Conservation (phyloP, 768 basidiomycete species). For the Cytidiella melzeri region DNA sequence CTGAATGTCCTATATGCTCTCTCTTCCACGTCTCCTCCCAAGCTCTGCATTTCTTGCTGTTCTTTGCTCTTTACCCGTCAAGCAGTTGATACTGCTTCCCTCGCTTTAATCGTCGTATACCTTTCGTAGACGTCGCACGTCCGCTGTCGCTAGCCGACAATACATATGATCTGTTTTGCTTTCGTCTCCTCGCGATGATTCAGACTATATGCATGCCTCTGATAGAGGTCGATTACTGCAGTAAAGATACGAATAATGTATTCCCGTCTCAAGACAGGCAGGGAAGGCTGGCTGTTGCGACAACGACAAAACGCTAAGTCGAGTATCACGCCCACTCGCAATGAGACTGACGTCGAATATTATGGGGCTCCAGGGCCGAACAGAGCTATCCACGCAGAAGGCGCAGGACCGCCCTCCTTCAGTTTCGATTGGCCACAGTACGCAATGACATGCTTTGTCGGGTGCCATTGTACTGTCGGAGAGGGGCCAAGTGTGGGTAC, state of each 20-base stretch:
- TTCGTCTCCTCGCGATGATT: background rate
- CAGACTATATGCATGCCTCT: no score
- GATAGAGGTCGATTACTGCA: no score
- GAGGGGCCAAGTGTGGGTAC: slow-evolving; percentile 65
- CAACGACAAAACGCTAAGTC: no score
- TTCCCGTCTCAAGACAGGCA: no score
- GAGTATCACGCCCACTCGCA: no score
- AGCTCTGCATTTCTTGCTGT: no score
- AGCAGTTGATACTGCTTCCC: background rate
- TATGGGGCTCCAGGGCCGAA: slow-evolving; percentile 40
- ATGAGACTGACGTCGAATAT: no score
- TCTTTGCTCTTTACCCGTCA: background rate
- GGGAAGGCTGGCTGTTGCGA: no score
- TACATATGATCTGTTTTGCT: background rate
- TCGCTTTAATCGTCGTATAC: background rate
- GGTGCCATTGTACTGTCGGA: slow-evolving; percentile 79
- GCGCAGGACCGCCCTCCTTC: slow-evolving; percentile 58
- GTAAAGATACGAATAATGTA: no score
- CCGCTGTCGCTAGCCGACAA: background rate
- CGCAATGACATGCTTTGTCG: slow-evolving; percentile 73
- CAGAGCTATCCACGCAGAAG: slow-evolving; percentile 64
- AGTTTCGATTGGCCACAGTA: slow-evolving; percentile 74
- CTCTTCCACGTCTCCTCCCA: background rate
- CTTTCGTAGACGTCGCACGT: background rate
- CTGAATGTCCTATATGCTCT: background rate